A percentile compares a stretch with the other conserved stretches of the same genome.
phyloP scores from a whole-genome alignment of 176 grass and related monocot species.

The Raddia distichophylla region DNA sequence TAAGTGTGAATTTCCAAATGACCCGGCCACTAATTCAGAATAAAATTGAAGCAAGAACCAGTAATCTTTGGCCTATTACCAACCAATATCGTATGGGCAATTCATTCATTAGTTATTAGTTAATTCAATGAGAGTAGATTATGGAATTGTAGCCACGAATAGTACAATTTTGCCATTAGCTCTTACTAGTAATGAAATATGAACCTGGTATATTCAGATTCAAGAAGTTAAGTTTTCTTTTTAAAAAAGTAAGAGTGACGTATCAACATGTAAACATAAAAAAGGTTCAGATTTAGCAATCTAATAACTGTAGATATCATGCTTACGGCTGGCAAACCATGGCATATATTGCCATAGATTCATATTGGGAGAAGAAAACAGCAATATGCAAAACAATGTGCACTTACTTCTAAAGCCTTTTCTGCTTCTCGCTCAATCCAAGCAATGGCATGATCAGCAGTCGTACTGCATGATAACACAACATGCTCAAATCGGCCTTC shows the following conservation, averaged over 20 bases:
- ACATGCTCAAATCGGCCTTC: conserved; percentile 96
- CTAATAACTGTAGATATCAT: neutral
- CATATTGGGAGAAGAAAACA: conserved; percentile 22
- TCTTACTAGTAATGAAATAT: neutral
- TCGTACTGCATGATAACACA: conserved; percentile 95
- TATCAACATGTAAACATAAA: conserved; percentile 26
- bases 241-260: conserved; percentile 2
- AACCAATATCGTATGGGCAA: neutral
- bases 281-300: conserved; percentile 17
- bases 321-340: neutral
- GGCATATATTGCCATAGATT: neutral
- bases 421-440: conserved; percentile 90
- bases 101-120: neutral
- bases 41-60: neutral
- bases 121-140: neutral
- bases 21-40: neutral
- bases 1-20: neutral
- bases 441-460: conserved; percentile 91
- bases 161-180: neutral
- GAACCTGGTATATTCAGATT: neutral
- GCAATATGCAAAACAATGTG: conserved; percentile 2
- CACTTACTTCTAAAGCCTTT: conserved; percentile 78
- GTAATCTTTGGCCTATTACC: neutral
- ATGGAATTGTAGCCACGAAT: neutral
- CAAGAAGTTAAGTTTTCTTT: neutral